Base-by-base conservation (phyloP, 208 protist species). In the Crithidia bombi region DNA sequence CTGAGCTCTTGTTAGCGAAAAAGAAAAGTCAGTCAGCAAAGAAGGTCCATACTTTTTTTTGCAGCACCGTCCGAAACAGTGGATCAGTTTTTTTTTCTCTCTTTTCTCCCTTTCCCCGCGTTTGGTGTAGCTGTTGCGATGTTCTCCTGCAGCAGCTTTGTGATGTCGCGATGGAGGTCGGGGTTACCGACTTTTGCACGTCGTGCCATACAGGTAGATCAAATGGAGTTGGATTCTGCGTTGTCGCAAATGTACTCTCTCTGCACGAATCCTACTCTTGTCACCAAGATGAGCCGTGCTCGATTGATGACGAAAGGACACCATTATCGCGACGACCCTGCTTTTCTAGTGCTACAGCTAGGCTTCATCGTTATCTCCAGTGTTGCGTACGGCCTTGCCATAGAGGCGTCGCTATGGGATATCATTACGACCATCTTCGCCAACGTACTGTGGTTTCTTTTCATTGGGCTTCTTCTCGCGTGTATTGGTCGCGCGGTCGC, bases 241-340 rank as follows among this genome's bases (percentile, higher is more conserved):
- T 71, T 97, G 38, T 90, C 91, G 38, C 93, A 97, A 49, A 97
- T 97, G 91, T 96, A 91, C 59, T 92, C 83, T 9, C 77, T 97
- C 44, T 88, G 82, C 52, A 76, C 83, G 28, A 81, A 83, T 21
- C 93, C 93, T 7, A 91, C 86, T 0, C 62, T 92, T n/a, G 91
- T 96, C 46, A 91, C 79, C 66, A 93, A 92, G 72, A 91, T 94
- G 87, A 94, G 90, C 67, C 87, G 79, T 33, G 87, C 88, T 26
- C 83, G 91, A 26, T 96, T 93, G 81, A 94, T 98, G 85, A 99
- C 97, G 28, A 99, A 99, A 83, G 98, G 98, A 59, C 97, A 98
- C 65, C 99, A 98, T 85, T 91, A 98, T 36, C 86, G 98, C 43
- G 98, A 99, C 79, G 98, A 99, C 69, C 98, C 98, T 12, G 98